Conservation (phyloP, 2,329 filamentous ascomycete genomes). For the Periconia sp. region DNA sequence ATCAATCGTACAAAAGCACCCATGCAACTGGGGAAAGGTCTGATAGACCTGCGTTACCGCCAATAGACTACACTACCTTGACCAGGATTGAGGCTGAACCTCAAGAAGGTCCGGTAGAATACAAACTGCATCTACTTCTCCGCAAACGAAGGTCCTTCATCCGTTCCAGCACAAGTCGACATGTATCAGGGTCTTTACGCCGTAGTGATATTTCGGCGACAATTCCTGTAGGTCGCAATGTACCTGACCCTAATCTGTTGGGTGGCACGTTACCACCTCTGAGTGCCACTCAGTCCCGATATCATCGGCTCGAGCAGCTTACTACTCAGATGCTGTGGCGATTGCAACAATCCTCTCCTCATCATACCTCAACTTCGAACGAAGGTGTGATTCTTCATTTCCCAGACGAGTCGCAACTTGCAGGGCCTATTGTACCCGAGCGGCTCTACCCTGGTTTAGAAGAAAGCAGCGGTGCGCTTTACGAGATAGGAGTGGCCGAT, state of each 20-base stretch:
- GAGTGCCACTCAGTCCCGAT: slow-evolving; percentile 69
- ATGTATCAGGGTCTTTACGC: slow-evolving; percentile 56
- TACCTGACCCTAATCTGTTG: slow-evolving; percentile 32
- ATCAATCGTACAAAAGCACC: slow-evolving; percentile 11
- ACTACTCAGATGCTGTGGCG: slow-evolving; percentile 96
- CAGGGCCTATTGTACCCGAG: slow-evolving; percentile 54
- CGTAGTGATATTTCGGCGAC: slow-evolving; percentile 35
- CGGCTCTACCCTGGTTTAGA: slow-evolving; percentile 74
- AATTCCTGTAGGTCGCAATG: slow-evolving; percentile 25
- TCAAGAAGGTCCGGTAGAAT: slow-evolving; percentile 92
- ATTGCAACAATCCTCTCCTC: slow-evolving; percentile 89
- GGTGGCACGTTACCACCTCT: slow-evolving; percentile 31
- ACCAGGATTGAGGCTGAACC: slow-evolving; percentile 85
- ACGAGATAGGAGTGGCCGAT: slow-evolving; percentile 95
- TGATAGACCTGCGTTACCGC: slow-evolving; percentile 4
- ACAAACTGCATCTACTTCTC: slow-evolving; percentile 89
- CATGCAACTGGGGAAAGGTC: slow-evolving; percentile 6
- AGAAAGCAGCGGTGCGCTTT: slow-evolving; percentile 88
- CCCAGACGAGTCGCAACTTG: slow-evolving; percentile 68
- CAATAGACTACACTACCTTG: slow-evolving; percentile 48
- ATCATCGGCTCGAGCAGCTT: slow-evolving; percentile 83
- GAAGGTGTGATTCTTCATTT: slow-evolving; percentile 75
- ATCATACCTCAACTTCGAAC: slow-evolving; percentile 78
- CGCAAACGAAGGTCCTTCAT: slow-evolving; percentile 75
- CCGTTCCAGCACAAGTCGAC: slow-evolving; percentile 66